Evolutionary conservation across 306 rosid species (phyloP).

Genomic region (Gillenia trifoliata): DNA sequence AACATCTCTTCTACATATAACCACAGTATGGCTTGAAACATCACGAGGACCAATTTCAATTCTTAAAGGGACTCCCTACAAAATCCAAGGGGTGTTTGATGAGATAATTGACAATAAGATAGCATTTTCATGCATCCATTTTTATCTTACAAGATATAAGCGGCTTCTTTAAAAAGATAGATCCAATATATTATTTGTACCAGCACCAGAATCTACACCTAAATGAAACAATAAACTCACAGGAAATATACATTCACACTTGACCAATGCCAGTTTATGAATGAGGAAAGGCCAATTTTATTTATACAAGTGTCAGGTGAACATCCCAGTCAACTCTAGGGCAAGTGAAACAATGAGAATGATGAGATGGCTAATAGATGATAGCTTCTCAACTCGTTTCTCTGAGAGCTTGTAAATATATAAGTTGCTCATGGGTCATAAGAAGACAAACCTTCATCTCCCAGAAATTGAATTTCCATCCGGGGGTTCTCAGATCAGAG

Average conservation of each 20-base stretch:
- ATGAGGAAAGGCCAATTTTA: not conserved
- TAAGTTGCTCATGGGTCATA: not conserved
- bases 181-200: not conserved
- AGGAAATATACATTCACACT: not conserved
- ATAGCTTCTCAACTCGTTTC: not conserved
- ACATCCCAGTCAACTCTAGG: not conserved
- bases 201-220: not conserved
- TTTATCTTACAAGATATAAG: not conserved
- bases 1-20: constrained; percentile 84
- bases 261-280: not conserved
- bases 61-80: constrained; percentile 95
- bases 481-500: constrained; percentile 87
- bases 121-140: not conserved
- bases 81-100: constrained; percentile 11
- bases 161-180: too few species aligned
- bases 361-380: not conserved
- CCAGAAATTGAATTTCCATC: constrained; percentile 99
- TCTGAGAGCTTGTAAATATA: not conserved
- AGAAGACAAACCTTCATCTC: constrained; percentile 80
- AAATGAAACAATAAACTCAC: not conserved
- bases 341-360: not conserved
- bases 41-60: constrained; percentile 97
- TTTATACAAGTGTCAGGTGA: not conserved
- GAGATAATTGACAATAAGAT: constrained; percentile 2
- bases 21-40: constrained; percentile 79